Base-by-base conservation (phyloP, 768 basidiomycete species). In the Termitomyces sp. region DNA sequence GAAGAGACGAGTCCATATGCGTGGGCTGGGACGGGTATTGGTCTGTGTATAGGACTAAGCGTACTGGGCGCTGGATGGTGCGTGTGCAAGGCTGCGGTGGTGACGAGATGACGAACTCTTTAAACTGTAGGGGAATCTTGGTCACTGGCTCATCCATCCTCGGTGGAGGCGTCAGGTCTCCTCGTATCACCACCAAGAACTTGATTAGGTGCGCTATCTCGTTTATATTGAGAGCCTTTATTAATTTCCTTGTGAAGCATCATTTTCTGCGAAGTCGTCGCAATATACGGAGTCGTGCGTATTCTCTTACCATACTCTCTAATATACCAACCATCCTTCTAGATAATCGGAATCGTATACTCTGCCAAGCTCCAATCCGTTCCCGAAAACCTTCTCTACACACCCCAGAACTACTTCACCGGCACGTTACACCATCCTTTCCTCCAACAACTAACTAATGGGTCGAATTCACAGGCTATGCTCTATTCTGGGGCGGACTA, bases 181-280 rank as follows among this genome's bases (percentile, higher is more conserved):
- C 96, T 11, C 80, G 96, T 60, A 98, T 99, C 52, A 82, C 88
- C 46, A 98, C 96, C 18, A 98, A 99, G 82, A 99, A 99, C 69
- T 70, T 98, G 70, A 97, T 99, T 63, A 94, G 92, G 94, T 93
- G 47, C 50, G 80, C 65, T n/a, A n/a, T n/a, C n/a, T 42, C 3
- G n/a, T 57, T n/a, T 3, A 20, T 7, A n/a, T 22, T 33, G 18
- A 33, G 15, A 33, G 10, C 40, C 7, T 49, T 31, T 7, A 5
- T 49, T 38, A 35, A 22, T 22, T 3, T 13, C 23, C 40, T 13
- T 16, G 9, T 7, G 7, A 18, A 98, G 96, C 62, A 94, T 98
- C 76, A 98, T 99, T 66, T 98, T 98, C 79, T 98, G 96, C 71
- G 96, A 98, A 76, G 97, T 98, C 66, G 95, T 99, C 27, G 97